These are phyloP conservation scores for Scleromitrula shiraiana DNA, from an alignment of 2,329 filamentous ascomycete genomes.

Conservation along the genomic window DNA sequence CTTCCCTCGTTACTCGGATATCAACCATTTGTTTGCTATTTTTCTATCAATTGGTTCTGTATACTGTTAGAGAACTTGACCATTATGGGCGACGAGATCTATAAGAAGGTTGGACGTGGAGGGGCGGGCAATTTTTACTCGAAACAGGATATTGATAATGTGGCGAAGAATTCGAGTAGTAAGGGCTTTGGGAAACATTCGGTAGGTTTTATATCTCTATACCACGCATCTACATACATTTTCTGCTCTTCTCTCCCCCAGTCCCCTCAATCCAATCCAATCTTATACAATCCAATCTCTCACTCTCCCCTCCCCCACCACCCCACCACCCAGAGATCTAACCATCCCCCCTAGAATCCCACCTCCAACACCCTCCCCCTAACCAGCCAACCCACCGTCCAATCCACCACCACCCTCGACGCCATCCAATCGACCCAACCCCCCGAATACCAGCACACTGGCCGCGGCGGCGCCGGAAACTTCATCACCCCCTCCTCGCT, in stretches of 20 bases:
- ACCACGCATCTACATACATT: too few relatives aligned
- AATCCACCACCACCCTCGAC: conserved; percentile 18
- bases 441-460: conserved; percentile 34
- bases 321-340: too few relatives aligned
- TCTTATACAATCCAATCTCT: conserved; percentile 10
- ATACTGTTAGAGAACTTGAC: too few relatives aligned
- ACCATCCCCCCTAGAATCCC: conserved; percentile 29
- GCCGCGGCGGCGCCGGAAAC: conserved; percentile 57
- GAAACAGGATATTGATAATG: conserved; percentile 43
- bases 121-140: conserved; percentile 57
- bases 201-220: not conserved
- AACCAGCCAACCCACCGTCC: conserved; percentile 9
- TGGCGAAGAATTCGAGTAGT: conserved; percentile 18
- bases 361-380: conserved; percentile 24
- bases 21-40: too few relatives aligned
- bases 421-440: conserved; percentile 20
- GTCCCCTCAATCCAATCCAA: not conserved
- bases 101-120: conserved; percentile 47
- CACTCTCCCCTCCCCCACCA: not conserved
- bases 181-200: conserved; percentile 3
- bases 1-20: too few relatives aligned
- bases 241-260: not conserved
- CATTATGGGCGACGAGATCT: conserved; percentile 18
- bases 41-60: not conserved
- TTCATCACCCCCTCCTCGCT: conserved; percentile 33